These are phyloP conservation scores for Pyricularia grisea DNA, from an alignment of 2,329 filamentous ascomycete genomes.

Conservation along the genomic window DNA sequence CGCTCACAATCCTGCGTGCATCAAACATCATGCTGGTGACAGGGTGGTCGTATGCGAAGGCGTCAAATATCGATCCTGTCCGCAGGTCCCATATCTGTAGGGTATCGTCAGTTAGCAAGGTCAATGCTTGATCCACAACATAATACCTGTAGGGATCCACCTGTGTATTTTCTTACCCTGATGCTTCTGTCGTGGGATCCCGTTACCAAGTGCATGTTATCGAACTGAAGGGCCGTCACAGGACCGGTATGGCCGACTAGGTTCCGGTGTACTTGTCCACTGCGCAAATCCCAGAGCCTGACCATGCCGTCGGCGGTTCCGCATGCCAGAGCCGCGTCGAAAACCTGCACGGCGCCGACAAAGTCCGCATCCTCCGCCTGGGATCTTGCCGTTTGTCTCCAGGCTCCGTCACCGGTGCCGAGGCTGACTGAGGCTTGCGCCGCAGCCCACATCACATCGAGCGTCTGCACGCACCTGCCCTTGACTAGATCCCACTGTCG, in stretches of 20 bases:
- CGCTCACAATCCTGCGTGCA: conserved; percentile 75
- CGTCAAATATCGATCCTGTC: conserved; percentile 89
- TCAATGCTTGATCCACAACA: neutral
- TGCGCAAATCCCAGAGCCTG: conserved; percentile 89
- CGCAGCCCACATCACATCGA: conserved; percentile 97
- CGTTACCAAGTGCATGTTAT: conserved; percentile 90
- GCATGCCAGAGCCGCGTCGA: conserved; percentile 90
- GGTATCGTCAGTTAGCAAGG: neutral
- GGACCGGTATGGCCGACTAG: conserved; percentile 92
- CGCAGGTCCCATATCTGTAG: conserved; percentile 96
- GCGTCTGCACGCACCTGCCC: conserved; percentile 92
- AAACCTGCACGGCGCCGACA: conserved; percentile 89
- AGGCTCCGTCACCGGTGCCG: conserved; percentile 50
- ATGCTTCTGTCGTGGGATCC: conserved; percentile 89
- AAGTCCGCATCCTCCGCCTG: conserved; percentile 80
- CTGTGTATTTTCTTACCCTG: conserved; percentile 55
- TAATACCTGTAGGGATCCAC: neutral
- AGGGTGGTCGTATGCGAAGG: conserved; percentile 87
- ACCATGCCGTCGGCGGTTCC: conserved; percentile 98
- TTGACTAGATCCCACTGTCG: conserved; percentile 97
- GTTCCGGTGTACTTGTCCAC: conserved; percentile 93
- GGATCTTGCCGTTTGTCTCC: conserved; percentile 63
- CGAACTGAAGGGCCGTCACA: conserved; percentile 90
- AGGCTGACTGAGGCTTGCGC: conserved; percentile 74
- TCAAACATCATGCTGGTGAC: conserved; percentile 98